Evolutionary conservation across 495 filamentous ascomycete species (phyloP).

Genomic region (Hyaloscypha variabilis): DNA sequence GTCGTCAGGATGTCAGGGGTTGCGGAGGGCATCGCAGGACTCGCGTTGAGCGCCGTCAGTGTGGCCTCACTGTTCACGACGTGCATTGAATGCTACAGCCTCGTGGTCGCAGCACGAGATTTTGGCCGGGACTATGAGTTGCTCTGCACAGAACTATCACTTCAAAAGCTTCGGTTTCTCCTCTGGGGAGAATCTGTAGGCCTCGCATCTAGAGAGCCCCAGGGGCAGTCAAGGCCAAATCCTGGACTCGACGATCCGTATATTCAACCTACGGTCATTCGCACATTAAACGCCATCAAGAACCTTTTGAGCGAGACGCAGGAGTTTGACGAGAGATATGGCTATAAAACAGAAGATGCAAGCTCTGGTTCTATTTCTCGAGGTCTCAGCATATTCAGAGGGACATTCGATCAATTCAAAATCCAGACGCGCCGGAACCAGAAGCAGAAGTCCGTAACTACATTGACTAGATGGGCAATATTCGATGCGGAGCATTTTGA

Average conservation of each 20-base stretch:
- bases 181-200: conserved; percentile 29
- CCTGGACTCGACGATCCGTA: too few species aligned
- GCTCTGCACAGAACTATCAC: conserved; percentile 22
- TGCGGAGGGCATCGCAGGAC: conserved; percentile 1
- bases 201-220: too few species aligned
- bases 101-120: conserved; percentile 8
- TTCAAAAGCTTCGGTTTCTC: conserved; percentile 20
- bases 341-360: too few species aligned
- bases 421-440: conserved; percentile 13
- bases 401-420: conserved; percentile 11
- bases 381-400: conserved; percentile 12
- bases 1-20: not conserved
- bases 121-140: conserved; percentile 24
- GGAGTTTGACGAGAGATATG: too few species aligned
- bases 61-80: conserved; percentile 14
- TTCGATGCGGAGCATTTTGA: too few species aligned
- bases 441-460: too few species aligned
- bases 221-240: too few species aligned
- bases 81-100: conserved; percentile 11
- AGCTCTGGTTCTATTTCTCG: not conserved
- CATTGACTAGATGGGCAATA: too few species aligned
- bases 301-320: too few species aligned
- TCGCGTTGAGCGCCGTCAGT: conserved; percentile 7
- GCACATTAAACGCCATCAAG: too few species aligned
- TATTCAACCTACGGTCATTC: too few species aligned